Evolutionary conservation across 371 early-diverging fungal genomes (phyloP).

Genomic region (Parasitella parasitica): DNA sequence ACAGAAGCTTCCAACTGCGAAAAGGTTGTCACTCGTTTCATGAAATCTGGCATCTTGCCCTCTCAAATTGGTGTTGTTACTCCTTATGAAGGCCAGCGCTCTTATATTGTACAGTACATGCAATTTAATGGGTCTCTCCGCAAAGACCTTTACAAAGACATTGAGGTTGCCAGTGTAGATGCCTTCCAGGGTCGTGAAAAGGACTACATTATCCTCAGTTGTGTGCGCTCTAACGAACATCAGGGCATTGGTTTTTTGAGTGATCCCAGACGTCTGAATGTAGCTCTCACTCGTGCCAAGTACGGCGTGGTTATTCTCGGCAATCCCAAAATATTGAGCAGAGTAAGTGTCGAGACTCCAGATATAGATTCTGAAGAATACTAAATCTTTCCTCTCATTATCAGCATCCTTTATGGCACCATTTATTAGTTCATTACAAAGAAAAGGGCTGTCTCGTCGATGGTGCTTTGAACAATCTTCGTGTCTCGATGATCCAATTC

Average conservation of each 20-base stretch:
- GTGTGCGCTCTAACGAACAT: conserved; percentile 97
- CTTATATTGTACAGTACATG: conserved; percentile 93
- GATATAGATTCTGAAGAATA: too few species aligned
- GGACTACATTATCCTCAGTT: conserved; percentile 97
- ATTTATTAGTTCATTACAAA: conserved; percentile 92
- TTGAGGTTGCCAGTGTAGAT: conserved; percentile 99
- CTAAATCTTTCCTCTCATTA: too few species aligned
- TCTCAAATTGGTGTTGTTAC: conserved; percentile 98
- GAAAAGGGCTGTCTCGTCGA: conserved; percentile 91
- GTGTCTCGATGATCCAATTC: conserved; percentile 84
- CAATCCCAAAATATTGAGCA: conserved; percentile 93
- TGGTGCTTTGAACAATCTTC: conserved; percentile 89
- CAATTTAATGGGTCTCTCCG: conserved; percentile 86
- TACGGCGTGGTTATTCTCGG: conserved; percentile 96
- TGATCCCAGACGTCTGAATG: conserved; percentile 97
- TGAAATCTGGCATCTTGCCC: conserved; percentile 86
- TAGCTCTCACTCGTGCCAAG: conserved; percentile 96
- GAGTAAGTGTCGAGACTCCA: too few species aligned
- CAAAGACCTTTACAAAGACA: conserved; percentile 92
- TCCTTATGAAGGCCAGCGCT: conserved; percentile 98
- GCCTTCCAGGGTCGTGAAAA: conserved; percentile 99
- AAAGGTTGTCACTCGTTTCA: conserved; percentile 92
- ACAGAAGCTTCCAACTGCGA: conserved; percentile 89
- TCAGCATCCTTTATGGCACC: conserved; percentile 91
- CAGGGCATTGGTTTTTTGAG: conserved; percentile 98